Base-by-base conservation (phyloP, 768 basidiomycete genomes). In the Jaapia argillacea region DNA sequence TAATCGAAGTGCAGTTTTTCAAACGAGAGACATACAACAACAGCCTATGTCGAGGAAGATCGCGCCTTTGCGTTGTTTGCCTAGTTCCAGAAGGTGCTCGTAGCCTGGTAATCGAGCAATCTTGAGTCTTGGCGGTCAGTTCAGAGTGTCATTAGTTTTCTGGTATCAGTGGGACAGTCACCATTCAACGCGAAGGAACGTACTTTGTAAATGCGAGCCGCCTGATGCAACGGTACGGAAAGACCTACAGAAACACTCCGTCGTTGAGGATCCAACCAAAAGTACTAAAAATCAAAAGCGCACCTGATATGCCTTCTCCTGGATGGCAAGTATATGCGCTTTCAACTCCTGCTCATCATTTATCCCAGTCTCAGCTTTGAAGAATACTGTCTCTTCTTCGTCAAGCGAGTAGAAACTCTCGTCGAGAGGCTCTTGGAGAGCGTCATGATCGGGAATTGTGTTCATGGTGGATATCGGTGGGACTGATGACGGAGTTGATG, bases 1-100 rank as follows among this genome's bases (percentile, higher is more conserved):
- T n/a, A n/a, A n/a, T n/a, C n/a, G n/a, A n/a, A n/a, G n/a, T n/a
- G n/a, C n/a, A n/a, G n/a, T n/a, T n/a, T n/a, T n/a, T n/a, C n/a
- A n/a, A n/a, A n/a, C n/a, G n/a, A n/a, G n/a, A n/a, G n/a, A n/a
- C n/a, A n/a, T 46, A 72, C 70, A 60, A 47, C 69, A 71, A 47
- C 69, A 71, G 4, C 66, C 72, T 5, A 72, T 53, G 36, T 74
- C 72, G 5, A 74, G 55, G 20, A 71, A 56, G 10, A 74, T 56
- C 0, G 63, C 64, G 2, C 58, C 58, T 4, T 50, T 28, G 23
- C 63, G 63, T 22, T 65, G 61, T 40, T 47, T 56, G 5, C 63
- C 68, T 7, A 72, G 55, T 31, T 56, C 54, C 5, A 71, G 54
- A 5, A 68, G 42, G 5, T 52, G 39, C 3, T 44, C 18, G 45